Evolutionary conservation across 2,329 filamentous ascomycete species (phyloP).

Genomic region (Penicillium janthinellum): DNA sequence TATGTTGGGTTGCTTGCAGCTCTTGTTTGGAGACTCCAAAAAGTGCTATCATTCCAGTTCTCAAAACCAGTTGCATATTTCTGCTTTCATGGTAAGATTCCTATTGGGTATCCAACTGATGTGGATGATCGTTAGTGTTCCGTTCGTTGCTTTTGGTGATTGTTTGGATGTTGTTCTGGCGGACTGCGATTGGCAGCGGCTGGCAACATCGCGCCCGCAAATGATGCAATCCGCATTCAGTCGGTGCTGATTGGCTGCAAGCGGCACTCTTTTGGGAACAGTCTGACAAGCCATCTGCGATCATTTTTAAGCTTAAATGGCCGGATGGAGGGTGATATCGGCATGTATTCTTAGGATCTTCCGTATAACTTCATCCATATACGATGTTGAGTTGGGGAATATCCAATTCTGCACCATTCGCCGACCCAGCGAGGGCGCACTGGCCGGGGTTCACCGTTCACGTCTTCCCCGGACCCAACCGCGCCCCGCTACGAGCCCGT

Average conservation of each 20-base stretch:
- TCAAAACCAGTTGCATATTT: too few relatives aligned
- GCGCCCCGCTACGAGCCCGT: background rate
- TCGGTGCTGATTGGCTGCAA: conserved; percentile 11
- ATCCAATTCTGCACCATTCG: background rate
- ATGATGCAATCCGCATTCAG: conserved; percentile 23
- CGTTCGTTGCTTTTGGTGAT: background rate
- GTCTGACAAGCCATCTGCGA: background rate
- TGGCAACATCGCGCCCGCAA: conserved; percentile 14
- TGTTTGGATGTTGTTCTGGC: background rate
- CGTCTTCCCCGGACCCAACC: background rate
- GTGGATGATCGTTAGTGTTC: background rate
- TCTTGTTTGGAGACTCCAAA: too few relatives aligned
- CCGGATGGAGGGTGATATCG: background rate
- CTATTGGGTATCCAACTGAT: background rate
- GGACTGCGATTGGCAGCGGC: conserved; percentile 14
- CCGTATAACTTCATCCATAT: background rate
- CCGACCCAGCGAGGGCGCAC: background rate
- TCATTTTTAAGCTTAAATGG: conserved; percentile 3
- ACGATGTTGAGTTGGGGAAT: background rate
- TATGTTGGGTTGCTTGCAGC: too few relatives aligned
- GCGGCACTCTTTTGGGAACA: background rate
- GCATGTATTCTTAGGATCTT: background rate
- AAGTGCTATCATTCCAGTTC: too few relatives aligned
- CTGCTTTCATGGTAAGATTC: background rate
- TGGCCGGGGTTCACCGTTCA: background rate